Conservation (phyloP, 2,329 filamentous ascomycete species). For the Penicillium sp. region DNA sequence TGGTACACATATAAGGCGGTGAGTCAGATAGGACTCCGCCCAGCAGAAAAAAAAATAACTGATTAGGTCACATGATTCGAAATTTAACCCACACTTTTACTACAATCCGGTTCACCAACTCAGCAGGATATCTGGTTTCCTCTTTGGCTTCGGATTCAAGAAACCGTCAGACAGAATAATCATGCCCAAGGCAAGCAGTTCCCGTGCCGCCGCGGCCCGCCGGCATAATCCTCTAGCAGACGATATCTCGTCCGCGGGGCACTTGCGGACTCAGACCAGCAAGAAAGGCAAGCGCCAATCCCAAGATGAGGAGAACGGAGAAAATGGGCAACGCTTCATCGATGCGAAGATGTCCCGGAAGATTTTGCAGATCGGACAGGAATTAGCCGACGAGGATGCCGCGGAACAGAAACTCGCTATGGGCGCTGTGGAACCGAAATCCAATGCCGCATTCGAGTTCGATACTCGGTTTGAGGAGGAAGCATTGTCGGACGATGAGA, state of each 20-base stretch:
- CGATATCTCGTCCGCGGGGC: constrained; percentile 71
- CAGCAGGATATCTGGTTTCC: background rate
- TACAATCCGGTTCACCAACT: background rate
- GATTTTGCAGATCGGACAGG: constrained; percentile 86
- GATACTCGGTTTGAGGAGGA: constrained; percentile 69
- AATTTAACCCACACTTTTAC: constrained; percentile 35
- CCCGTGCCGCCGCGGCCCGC: constrained; percentile 57
- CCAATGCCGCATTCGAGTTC: constrained; percentile 73
- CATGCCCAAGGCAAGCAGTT: constrained; percentile 78
- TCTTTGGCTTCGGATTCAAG: background rate
- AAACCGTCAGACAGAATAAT: constrained; percentile 8
- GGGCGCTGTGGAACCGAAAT: constrained; percentile 43
- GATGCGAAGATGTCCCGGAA: constrained; percentile 85
- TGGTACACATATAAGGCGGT: constrained; percentile 6
- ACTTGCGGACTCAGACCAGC: constrained; percentile 71
- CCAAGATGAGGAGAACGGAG: constrained; percentile 52
- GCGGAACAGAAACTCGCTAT: constrained; percentile 44
- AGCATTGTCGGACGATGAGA: constrained; percentile 50
- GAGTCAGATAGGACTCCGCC: constrained; percentile 15
- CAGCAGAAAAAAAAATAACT: constrained; percentile 32
- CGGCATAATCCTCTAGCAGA: constrained; percentile 90
- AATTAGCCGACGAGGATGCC: constrained; percentile 80
- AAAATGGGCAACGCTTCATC: constrained; percentile 69
- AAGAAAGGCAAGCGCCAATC: constrained; percentile 68
- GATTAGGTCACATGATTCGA: constrained; percentile 32